phyloP scores from a whole-genome alignment of 2,329 filamentous ascomycete species.

The Phialocephala subalpina region DNA sequence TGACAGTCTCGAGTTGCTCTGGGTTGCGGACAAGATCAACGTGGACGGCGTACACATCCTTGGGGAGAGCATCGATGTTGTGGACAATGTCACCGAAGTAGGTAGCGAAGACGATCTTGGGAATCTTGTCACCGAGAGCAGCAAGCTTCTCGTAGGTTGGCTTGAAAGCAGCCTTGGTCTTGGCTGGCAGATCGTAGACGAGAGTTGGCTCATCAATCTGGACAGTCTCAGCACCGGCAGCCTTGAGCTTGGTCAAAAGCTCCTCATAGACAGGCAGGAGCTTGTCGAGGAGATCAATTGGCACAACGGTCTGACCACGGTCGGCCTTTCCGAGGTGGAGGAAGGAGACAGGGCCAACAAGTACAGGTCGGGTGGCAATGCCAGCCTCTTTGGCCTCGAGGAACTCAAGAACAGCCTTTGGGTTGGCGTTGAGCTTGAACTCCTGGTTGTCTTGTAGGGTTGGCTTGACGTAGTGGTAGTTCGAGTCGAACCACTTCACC shows the following conservation, averaged over 20 bases:
- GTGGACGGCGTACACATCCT: slow-evolving; percentile 85
- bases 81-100: slow-evolving; percentile 99
- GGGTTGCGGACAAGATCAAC: slow-evolving; percentile 97
- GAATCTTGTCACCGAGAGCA: slow-evolving; percentile 79
- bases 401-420: slow-evolving; percentile 96
- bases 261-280: slow-evolving; percentile 95
- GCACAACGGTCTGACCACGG: slow-evolving; percentile 90
- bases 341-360: slow-evolving; percentile 97
- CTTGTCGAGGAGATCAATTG: slow-evolving; percentile 92
- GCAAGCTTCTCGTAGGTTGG: slow-evolving; percentile 92
- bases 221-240: slow-evolving; percentile 92
- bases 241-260: slow-evolving; percentile 92
- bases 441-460: slow-evolving; percentile 96
- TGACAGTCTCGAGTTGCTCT: slow-evolving; percentile 91
- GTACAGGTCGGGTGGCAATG: slow-evolving; percentile 89
- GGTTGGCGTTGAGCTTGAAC: slow-evolving; percentile 86
- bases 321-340: slow-evolving; percentile 97
- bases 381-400: slow-evolving; percentile 98
- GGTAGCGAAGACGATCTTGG: slow-evolving; percentile 89
- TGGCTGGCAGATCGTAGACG: slow-evolving; percentile 89
- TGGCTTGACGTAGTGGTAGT: slow-evolving; percentile 99
- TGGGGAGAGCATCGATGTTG: slow-evolving; percentile 91
- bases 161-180: slow-evolving; percentile 98
- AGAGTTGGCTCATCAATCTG: slow-evolving; percentile 99
- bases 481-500: slow-evolving; percentile 99